Evolutionary conservation across 192 early-diverging fungal species (phyloP).

Genomic region (Gaertneriomyces sp.): DNA sequence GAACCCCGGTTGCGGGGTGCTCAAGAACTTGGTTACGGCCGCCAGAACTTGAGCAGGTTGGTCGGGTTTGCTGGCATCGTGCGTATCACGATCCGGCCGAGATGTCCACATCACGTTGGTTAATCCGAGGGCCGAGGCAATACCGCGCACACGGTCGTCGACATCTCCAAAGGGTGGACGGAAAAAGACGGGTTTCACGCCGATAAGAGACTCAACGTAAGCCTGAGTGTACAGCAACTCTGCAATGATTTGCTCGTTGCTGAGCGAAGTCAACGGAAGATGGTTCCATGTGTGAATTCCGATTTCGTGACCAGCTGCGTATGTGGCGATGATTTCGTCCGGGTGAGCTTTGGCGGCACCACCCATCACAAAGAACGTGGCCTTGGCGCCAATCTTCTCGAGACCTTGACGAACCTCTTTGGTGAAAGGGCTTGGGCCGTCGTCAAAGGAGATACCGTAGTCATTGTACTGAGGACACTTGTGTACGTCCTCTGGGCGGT

Average conservation of each 20-base stretch:
- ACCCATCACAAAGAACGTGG: slow-evolving; percentile 36
- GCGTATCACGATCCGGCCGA: slow-evolving; percentile 10
- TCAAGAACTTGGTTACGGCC: not conserved
- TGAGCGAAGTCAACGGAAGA: slow-evolving; percentile 44
- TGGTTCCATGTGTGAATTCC: slow-evolving; percentile 51
- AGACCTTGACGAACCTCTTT: not conserved
- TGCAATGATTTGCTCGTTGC: slow-evolving; percentile 56
- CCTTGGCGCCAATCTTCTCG: not conserved
- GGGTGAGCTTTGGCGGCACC: slow-evolving; percentile 18
- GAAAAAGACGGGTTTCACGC: slow-evolving; percentile 41
- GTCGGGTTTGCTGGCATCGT: slow-evolving; percentile 4
- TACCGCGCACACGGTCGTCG: slow-evolving; percentile 53
- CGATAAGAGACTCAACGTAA: slow-evolving; percentile 29
- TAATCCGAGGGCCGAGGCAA: slow-evolving; percentile 47
- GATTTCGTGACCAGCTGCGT: slow-evolving; percentile 17
- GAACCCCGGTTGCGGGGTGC: slow-evolving; percentile 18
- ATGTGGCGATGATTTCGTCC: slow-evolving; percentile 2
- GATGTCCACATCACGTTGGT: slow-evolving; percentile 24
- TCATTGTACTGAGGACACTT: slow-evolving; percentile 13
- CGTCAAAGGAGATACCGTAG: slow-evolving; percentile 29
- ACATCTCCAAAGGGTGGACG: slow-evolving; percentile 66
- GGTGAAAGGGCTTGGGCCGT: not conserved
- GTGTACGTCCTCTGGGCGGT: not conserved
- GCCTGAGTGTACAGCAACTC: slow-evolving; percentile 45
- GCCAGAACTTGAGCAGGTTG: not conserved